Evolutionary conservation across 441 rosid species (phyloP), one percentile per base, ranked within the genome.

Genomic region (Croton laevigatus): DNA sequence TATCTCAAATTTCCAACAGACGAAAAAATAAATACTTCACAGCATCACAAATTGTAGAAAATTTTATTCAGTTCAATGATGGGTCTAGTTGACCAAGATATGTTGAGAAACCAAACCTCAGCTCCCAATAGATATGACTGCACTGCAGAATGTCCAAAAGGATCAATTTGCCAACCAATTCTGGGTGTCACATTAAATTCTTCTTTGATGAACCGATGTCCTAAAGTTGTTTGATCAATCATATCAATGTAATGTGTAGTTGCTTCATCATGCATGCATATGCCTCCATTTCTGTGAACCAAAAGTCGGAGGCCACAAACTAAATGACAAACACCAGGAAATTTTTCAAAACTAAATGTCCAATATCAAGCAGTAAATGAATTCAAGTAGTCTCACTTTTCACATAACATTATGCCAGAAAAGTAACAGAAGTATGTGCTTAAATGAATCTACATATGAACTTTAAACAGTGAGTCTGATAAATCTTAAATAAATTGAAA

Each of bases 181-280:
- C 98, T 89, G 6, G 99, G 99, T 77, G 94, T 95, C 72, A 93
- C 75, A 73, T 86, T 88, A 79, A 95, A 93, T 82, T 88, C 90
- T 73, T 88, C 79, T 75, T 82, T 80, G 57, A 95, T 91, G 66
- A 89, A 95, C n/a, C 83, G 84, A 78, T 95, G 99, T 54, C 98
- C 98, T 45, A 91, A 91, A 68, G 98, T 93, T 66, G 97, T 93
- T 82, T 95, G 99, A 81, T 95, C 99, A 80, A 93, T 91, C 97
- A 95, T 95, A 75, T 95, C 99, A 73, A 95, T 91, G 81, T 91
- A 95, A 78, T 93, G 97, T 8, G 91, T 78, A 36, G 84, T 81
- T 17, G 99, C 99, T 80, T 95, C 99, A 81, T 95, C 99, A 74
- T 95, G 99, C 99, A 95, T 95, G 75, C 97, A 91, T 90, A 88